Base-by-base conservation (phyloP, 2,329 filamentous ascomycete species). In the Fusarium domesticum region DNA sequence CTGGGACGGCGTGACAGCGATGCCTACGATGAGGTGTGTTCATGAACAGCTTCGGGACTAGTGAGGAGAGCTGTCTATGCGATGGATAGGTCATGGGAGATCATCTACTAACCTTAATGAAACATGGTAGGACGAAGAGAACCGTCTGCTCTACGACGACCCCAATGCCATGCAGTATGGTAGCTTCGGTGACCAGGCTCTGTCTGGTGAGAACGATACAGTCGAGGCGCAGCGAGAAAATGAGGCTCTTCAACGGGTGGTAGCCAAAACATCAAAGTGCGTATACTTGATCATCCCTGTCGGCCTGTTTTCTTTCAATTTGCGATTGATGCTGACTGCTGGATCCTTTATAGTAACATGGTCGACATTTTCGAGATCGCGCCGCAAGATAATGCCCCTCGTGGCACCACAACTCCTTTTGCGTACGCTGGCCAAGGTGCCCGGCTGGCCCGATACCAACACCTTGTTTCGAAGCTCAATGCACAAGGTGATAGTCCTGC, bases 341-440 rank as follows among this genome's bases (percentile, higher is more conserved):
- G 23, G 16, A 18, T 18, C 23, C 18, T 23, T 36, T 50, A 38
- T 59, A 85, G 81, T 58, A 83, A 84, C 57, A 78, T 85, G 67
- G 80, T 85, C 48, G 81, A 85, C 60, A 79, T 85, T 36, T 84
- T 84, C 65, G 80, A 84, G 51, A 81, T 83, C 58, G 74, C 77
- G 28, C 78, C 79, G 17, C 74, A 77, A 45, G 73, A 74, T 46
- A 64, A 67, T 25, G 57, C 61, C 39, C 56, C 62, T 49, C 57
- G 70, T 54, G 57, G 66, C 51, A 47, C 61, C 47, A 48, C 63
- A 56, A 54, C 67, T 14, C 68, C 68, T 1, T 78, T 77, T 41
- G 67, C 67, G 18, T 74, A 76, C 54, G 71, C 76, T 39, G 75
- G 74, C 37, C 78, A 81, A 59, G 78, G 81, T 49, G 71, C 75